Evolutionary conservation across 2,329 filamentous ascomycete genomes (phyloP).

Genomic region (Colletotrichum cereale): DNA sequence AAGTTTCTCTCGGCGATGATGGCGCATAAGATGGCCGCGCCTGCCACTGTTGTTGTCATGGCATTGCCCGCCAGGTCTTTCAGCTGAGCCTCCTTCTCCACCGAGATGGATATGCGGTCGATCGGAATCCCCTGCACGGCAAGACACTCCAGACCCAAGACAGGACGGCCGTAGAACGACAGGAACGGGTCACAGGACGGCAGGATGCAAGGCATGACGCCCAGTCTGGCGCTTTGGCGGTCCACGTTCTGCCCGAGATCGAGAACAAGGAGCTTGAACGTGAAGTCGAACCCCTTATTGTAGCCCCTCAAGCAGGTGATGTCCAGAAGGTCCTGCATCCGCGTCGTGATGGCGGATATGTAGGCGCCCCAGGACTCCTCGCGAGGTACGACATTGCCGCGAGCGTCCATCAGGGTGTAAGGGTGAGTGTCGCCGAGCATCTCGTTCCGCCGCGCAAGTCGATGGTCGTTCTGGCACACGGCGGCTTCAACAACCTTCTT

Average conservation of each 20-base stretch:
- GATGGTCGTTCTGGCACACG: slow-evolving; percentile 71
- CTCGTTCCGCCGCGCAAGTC: slow-evolving; percentile 62
- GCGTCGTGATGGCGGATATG: slow-evolving; percentile 63
- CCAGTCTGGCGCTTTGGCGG: slow-evolving; percentile 64
- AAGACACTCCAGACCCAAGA: slow-evolving; percentile 74
- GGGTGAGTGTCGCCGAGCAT: slow-evolving; percentile 67
- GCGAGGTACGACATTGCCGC: slow-evolving; percentile 61
- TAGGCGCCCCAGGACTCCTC: slow-evolving; percentile 68
- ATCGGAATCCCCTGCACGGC: slow-evolving; percentile 77
- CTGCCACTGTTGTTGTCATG: slow-evolving; percentile 81
- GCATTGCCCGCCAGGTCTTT: slow-evolving; percentile 83
- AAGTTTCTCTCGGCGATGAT: slow-evolving; percentile 56
- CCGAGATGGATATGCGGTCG: slow-evolving; percentile 71
- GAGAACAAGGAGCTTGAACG: slow-evolving; percentile 60
- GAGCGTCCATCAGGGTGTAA: slow-evolving; percentile 70
- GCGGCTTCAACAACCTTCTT: slow-evolving; percentile 61
- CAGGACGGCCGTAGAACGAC: slow-evolving; percentile 68
- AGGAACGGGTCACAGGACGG: slow-evolving; percentile 73
- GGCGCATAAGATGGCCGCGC: slow-evolving; percentile 69
- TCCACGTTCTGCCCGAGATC: slow-evolving; percentile 83
- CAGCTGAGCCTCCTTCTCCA: slow-evolving; percentile 71
- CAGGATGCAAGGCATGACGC: slow-evolving; percentile 76
- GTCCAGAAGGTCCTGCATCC: slow-evolving; percentile 77
- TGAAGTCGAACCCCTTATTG: slow-evolving; percentile 63
- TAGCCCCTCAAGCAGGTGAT: slow-evolving; percentile 67